Conservation (phyloP, 345 rosid species). For the Corchorus olitorius region DNA sequence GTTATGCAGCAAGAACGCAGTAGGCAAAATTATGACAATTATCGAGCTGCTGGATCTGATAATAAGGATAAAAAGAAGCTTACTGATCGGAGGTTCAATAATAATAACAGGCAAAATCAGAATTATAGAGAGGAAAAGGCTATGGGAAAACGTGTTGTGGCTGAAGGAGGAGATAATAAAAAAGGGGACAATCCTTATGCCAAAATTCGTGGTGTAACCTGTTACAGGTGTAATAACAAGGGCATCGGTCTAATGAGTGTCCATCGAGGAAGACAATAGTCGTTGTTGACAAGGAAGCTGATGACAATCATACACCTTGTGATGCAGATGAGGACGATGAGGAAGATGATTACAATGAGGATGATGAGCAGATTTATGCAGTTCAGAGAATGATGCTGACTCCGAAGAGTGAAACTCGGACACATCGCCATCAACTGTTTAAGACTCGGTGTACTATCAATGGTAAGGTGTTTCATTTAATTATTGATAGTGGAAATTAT, state of each 20-base stretch:
- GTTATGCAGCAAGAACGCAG: too few species aligned
- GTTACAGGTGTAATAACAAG: background rate
- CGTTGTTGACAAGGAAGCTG: background rate
- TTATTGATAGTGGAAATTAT: constrained; percentile 1
- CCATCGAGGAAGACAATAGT: accelerated
- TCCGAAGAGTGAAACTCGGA: background rate
- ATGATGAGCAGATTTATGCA: background rate
- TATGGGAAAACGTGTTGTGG: background rate
- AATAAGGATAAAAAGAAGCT: background rate
- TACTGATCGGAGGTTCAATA: too few species aligned
- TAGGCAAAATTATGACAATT: background rate
- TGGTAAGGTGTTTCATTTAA: background rate
- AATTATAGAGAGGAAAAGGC: background rate
- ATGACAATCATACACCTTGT: background rate
- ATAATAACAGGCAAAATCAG: background rate
- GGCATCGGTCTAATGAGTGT: background rate
- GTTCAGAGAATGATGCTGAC: background rate
- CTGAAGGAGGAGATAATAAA: background rate
- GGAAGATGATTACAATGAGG: background rate
- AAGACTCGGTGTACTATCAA: background rate
- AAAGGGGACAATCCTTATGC: background rate
- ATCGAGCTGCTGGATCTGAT: background rate
- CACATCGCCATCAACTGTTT: background rate
- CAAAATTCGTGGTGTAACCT: background rate
- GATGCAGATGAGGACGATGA: background rate